Conservation (phyloP, 129 eudicot species). For the Glebionis coronaria region DNA sequence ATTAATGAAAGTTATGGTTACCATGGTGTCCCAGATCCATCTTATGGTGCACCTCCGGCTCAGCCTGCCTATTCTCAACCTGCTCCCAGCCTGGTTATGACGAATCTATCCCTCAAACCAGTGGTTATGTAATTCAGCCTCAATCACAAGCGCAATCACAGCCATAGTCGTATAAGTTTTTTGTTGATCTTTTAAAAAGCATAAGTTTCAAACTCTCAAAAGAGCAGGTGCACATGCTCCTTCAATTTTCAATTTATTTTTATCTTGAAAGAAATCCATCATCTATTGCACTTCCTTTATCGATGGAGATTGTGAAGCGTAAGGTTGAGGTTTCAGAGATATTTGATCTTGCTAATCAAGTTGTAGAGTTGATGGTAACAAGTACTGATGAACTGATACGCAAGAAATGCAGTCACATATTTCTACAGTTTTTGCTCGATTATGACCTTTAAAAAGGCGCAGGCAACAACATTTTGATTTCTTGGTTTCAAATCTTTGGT, state of each 20-base stretch:
- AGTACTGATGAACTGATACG: constrained; percentile 67
- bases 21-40: too few species aligned
- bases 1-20: too few species aligned
- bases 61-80: too few species aligned
- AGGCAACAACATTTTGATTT: constrained; percentile 61
- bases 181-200: constrained; percentile 70
- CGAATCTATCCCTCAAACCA: too few species aligned
- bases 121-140: too few species aligned
- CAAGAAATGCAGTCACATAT: constrained; percentile 71
- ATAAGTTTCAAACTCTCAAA: constrained; percentile 56
- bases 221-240: constrained; percentile 73
- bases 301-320: constrained; percentile 64
- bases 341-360: constrained; percentile 62
- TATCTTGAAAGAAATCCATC: constrained; percentile 85
- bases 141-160: too few species aligned
- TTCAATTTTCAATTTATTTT: constrained; percentile 73
- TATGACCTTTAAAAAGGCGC: constrained; percentile 56
- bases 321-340: constrained; percentile 72
- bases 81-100: too few species aligned
- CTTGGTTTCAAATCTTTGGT: constrained; percentile 66
- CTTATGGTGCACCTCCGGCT: too few species aligned
- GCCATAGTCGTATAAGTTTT: too few species aligned
- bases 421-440: constrained; percentile 57
- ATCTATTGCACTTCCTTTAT: constrained; percentile 67
- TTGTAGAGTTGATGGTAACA: constrained; percentile 69